Evolutionary conservation across 2,329 filamentous ascomycete genomes (phyloP).

Genomic region (Apiospora malaysiana): DNA sequence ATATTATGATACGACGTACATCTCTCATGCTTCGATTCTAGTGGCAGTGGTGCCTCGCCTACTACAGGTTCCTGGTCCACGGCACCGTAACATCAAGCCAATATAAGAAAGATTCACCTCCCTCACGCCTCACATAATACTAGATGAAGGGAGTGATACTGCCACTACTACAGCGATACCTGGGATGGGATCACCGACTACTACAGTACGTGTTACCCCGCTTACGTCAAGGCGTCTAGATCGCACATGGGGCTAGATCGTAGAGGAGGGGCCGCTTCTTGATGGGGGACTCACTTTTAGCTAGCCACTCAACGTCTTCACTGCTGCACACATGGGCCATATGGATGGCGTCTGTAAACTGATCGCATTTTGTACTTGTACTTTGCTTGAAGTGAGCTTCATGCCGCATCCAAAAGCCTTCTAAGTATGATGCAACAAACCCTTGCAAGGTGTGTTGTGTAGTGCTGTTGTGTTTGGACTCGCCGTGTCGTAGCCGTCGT

Average conservation of each 20-base stretch:
- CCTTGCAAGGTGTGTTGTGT: background rate
- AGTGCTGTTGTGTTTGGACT: background rate
- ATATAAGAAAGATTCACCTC: background rate
- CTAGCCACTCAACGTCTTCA: background rate
- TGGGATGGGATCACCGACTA: no score
- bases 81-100: background rate
- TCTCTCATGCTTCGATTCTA: background rate
- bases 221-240: slow-evolving; percentile 21
- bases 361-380: background rate
- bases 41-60: background rate
- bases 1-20: no score
- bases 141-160: background rate
- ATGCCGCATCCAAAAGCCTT: background rate
- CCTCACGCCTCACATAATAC: background rate
- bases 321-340: background rate
- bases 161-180: background rate
- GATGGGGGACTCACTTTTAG: background rate
- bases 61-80: background rate
- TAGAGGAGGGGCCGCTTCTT: slow-evolving; percentile 1
- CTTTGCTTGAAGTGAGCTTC: background rate
- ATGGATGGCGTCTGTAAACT: background rate
- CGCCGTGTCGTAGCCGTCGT: background rate
- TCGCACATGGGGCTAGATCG: slow-evolving; percentile 7
- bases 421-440: background rate
- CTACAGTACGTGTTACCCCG: no score